Evolutionary conservation across 2,329 filamentous ascomycete genomes (phyloP), one percentile per base, ranked within the genome.

Genomic region (Coleophoma cylindrospora): DNA sequence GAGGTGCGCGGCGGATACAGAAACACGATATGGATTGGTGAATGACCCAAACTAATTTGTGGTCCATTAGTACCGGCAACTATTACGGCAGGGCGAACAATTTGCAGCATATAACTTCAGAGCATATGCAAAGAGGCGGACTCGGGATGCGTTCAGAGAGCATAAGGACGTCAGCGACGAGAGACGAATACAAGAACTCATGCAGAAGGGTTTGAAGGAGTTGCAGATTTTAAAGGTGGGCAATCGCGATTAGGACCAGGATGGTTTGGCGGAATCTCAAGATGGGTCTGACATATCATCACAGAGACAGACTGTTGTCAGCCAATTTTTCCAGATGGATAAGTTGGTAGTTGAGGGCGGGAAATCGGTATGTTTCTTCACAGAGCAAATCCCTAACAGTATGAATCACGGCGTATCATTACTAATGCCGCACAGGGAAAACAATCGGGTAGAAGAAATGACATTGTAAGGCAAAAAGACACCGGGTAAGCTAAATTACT

Each of bases 31-130:
- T 10, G 27, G 27, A 8, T 27, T 27, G 27, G 27, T 5, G 27
- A 27, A 27, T 27, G 27, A 27, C 6, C 7, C 6, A 27, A 27
- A 10, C 27, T 27, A 27, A 27, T 41, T 41, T 38, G 12, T 22
- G 19, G 14, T 19, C 8, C 8, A 12, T 15, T 44, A 96, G 91
- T 97, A 96, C 72, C 91, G 94, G 59, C 92, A 92, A 64, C 76
- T 99, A 62, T 77, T 97, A 63, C 87, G 91, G 61, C 87, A 94
- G 69, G 84, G 90, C 55, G 78, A 80, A 54, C 88, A 96, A 65
- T 97, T 99, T 70, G 82, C 90, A 55, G 83, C 87, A 60, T 99
- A 97, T 77, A 99, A 97, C 74, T 99, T 96, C 79, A 84, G 94
- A 72, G 92, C 96, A 69, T 99, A 99, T 71, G 91, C 94, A 48